Evolutionary conservation across 495 filamentous ascomycete genomes (phyloP).

Genomic region (Tuber borchii): DNA sequence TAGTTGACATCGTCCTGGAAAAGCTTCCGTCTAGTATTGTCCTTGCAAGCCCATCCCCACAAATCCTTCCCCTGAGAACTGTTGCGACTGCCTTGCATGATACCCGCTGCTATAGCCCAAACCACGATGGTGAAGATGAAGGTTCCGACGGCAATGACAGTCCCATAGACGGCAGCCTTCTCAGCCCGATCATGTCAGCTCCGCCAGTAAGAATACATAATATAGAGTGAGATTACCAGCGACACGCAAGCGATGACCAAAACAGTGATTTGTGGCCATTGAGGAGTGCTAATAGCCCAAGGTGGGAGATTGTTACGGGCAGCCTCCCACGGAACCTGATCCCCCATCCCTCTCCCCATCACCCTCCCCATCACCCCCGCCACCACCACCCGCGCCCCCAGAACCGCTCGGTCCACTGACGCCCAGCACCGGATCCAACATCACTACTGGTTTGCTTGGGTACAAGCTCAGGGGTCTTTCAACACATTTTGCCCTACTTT

Average conservation of each 20-base stretch:
- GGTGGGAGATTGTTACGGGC: slow-evolving; percentile 71
- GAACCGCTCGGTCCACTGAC: no score
- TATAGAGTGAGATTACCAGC: slow-evolving; percentile 65
- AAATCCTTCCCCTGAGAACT: slow-evolving; percentile 73
- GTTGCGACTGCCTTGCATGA: slow-evolving; percentile 69
- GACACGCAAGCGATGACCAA: slow-evolving; percentile 72
- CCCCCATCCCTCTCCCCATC: no score
- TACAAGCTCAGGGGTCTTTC: no score
- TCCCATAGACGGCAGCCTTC: slow-evolving; percentile 90
- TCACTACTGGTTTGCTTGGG: no score
- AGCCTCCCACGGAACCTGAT: no score
- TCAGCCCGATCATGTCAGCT: slow-evolving; percentile 84
- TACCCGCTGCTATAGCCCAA: slow-evolving; percentile 80
- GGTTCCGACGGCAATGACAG: slow-evolving; percentile 79
- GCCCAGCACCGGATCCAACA: no score
- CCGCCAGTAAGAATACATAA: slow-evolving; percentile 81
- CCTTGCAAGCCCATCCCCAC: slow-evolving; percentile 93
- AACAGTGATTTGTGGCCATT: slow-evolving; percentile 84
- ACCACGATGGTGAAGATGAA: slow-evolving; percentile 91
- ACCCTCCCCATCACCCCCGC: no score
- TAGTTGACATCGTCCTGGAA: slow-evolving; percentile 78
- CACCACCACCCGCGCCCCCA: no score
- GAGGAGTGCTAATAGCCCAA: slow-evolving; percentile 71
- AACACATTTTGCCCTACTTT: no score
- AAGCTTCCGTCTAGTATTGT: slow-evolving; percentile 70